Conservation (phyloP, 768 basidiomycete species). For the Leccinum boreale region DNA sequence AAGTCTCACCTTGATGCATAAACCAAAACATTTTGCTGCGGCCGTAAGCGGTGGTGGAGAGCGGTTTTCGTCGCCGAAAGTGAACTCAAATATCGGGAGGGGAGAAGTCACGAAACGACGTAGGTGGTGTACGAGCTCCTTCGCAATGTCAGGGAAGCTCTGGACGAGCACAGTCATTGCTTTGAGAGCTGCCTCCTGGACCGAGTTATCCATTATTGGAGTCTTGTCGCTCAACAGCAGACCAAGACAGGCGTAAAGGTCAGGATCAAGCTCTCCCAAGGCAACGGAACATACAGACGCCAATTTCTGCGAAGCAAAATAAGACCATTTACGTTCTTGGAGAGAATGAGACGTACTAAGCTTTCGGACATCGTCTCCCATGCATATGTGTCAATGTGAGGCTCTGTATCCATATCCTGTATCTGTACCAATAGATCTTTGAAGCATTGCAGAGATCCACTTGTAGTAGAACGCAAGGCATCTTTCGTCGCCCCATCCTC, state of each 20-base stretch:
- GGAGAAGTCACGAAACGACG: slow-evolving; percentile 88
- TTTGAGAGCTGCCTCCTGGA: slow-evolving; percentile 88
- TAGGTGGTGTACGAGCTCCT: slow-evolving; percentile 71
- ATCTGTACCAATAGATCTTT: slow-evolving; percentile 75
- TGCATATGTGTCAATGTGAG: slow-evolving; percentile 80
- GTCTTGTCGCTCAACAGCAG: slow-evolving; percentile 78
- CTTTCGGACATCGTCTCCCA: slow-evolving; percentile 94
- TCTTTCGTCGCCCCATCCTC: slow-evolving; percentile 37
- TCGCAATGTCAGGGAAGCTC: slow-evolving; percentile 81
- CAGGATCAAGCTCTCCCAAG: slow-evolving; percentile 60
- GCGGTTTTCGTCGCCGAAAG: slow-evolving; percentile 69
- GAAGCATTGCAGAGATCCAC: slow-evolving; percentile 71
- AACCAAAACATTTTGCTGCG: slow-evolving; percentile 85
- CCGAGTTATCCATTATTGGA: slow-evolving; percentile 75
- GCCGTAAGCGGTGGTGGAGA: slow-evolving; percentile 78
- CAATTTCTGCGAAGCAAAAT: slow-evolving; percentile 58
- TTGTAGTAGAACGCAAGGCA: slow-evolving; percentile 46
- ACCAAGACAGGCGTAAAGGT: slow-evolving; percentile 66
- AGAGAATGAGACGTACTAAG: slow-evolving; percentile 47
- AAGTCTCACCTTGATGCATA: slow-evolving; percentile 72
- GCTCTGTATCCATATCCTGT: slow-evolving; percentile 78
- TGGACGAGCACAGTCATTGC: slow-evolving; percentile 80
- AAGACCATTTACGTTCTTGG: neutral
- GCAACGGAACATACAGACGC: slow-evolving; percentile 79
- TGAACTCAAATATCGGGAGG: slow-evolving; percentile 82